phyloP scores from a whole-genome alignment of 768 basidiomycete genomes.

The Mycena kentingensis region DNA sequence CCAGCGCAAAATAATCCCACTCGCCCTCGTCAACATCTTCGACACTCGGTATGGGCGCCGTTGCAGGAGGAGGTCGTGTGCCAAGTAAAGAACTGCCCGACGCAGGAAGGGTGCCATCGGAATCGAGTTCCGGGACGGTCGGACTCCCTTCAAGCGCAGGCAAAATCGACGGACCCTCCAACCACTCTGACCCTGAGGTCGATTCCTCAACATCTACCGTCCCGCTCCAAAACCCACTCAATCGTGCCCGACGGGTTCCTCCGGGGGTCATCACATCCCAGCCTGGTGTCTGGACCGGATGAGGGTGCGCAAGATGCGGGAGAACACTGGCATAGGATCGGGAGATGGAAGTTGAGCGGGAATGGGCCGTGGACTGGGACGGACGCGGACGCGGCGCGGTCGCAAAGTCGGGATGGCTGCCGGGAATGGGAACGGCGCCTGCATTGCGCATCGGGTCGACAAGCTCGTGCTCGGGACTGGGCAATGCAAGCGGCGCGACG shows the following conservation, averaged over 20 bases:
- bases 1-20: conserved; percentile 8
- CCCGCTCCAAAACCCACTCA: conserved; percentile 77
- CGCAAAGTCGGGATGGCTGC: conserved; percentile 48
- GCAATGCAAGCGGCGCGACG: conserved; percentile 83
- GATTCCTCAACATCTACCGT: conserved; percentile 64
- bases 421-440: conserved; percentile 59
- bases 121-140: conserved; percentile 1
- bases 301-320: background rate
- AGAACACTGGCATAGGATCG: conserved; percentile 10
- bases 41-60: conserved; percentile 20
- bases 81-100: conserved; percentile 4
- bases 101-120: background rate
- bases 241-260: conserved; percentile 53
- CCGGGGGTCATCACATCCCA: conserved; percentile 46
- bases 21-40: conserved; percentile 2
- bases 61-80: conserved; percentile 23
- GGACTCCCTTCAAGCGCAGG: conserved; percentile 21
- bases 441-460: conserved; percentile 87
- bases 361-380: conserved; percentile 5
- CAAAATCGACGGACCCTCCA: conserved; percentile 4
- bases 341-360: conserved; percentile 13
- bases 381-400: conserved; percentile 13
- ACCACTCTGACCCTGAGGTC: conserved; percentile 12
- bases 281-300: conserved; percentile 13
- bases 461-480: conserved; percentile 89